Conservation (phyloP, 2,329 filamentous ascomycete species). For the Cucurbitaria berberidis region DNA sequence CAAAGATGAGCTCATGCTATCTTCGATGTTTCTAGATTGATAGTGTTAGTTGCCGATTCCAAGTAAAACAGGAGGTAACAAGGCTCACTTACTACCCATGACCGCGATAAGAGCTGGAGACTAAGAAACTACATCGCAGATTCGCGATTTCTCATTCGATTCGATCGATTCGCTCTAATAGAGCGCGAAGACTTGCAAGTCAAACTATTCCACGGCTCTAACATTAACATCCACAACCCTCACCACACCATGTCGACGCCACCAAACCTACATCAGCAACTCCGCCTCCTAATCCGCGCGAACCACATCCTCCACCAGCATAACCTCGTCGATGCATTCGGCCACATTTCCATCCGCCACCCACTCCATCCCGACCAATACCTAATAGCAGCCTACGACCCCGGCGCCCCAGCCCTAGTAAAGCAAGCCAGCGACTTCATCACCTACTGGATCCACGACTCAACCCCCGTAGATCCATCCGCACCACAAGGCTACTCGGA, state of each 20-base stretch:
- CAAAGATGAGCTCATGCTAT: neutral
- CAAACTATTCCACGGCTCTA: no score
- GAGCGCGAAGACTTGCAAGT: no score
- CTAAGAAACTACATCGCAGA: no score
- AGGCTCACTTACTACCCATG: no score
- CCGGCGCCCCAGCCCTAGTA: constrained; percentile 56
- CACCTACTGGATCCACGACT: constrained; percentile 54
- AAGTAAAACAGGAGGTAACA: no score
- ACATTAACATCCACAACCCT: no score
- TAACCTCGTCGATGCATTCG: constrained; percentile 59
- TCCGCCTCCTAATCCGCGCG: constrained; percentile 33
- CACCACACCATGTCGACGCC: constrained; percentile 15
- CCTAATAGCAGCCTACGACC: constrained; percentile 55
- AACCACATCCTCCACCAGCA: constrained; percentile 61
- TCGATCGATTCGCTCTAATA: no score
- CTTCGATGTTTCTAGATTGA: no score
- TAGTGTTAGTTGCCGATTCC: no score
- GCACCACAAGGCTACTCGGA: constrained; percentile 50
- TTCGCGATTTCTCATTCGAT: no score
- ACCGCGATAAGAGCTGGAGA: no score
- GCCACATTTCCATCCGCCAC: constrained; percentile 60
- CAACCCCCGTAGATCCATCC: constrained; percentile 49
- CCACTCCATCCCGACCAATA: constrained; percentile 54
- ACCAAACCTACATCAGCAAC: constrained; percentile 18
- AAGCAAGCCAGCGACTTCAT: constrained; percentile 54